Conservation (phyloP, 2,329 filamentous ascomycete species). For the Xylariaceae sp. region DNA sequence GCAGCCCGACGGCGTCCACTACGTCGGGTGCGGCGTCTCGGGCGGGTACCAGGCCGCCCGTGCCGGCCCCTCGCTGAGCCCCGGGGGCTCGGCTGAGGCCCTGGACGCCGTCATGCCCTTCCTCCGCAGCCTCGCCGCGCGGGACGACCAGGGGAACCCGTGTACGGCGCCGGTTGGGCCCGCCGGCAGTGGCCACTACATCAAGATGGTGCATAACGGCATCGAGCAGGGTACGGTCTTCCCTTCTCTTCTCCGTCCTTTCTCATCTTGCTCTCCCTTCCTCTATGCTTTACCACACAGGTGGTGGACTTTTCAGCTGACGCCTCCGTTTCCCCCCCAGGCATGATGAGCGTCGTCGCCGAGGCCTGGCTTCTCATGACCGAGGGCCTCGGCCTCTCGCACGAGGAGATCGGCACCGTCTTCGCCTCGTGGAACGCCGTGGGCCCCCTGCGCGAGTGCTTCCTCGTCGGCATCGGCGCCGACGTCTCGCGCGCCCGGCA, state of each 20-base stretch:
- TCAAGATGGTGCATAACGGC: conserved; percentile 74
- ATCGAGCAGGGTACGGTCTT: conserved; percentile 73
- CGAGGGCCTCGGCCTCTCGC: conserved; percentile 50
- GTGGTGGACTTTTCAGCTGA: too few species aligned
- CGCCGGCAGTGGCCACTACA: conserved; percentile 63
- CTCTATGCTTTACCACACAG: too few species aligned
- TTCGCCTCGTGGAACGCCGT: conserved; percentile 57
- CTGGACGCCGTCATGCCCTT: conserved; percentile 58
- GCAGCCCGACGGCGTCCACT: conserved; percentile 53
- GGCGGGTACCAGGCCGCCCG: conserved; percentile 66
- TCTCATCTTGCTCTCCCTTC: too few species aligned
- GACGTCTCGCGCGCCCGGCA: conserved; percentile 53
- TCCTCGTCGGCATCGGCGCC: conserved; percentile 58
- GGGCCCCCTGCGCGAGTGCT: conserved; percentile 55
- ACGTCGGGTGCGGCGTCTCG: conserved; percentile 64
- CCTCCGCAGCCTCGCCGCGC: conserved; percentile 57
- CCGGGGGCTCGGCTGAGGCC: conserved; percentile 54
- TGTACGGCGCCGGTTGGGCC: conserved; percentile 59
- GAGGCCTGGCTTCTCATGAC: conserved; percentile 64
- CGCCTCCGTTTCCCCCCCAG: too few species aligned
- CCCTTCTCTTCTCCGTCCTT: too few species aligned
- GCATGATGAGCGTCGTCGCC: conserved; percentile 41
- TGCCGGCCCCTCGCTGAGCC: conserved; percentile 63
- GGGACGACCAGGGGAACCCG: conserved; percentile 52
- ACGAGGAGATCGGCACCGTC: conserved; percentile 56